Evolutionary conservation across 1,284 basidiomycete genomes (phyloP).

Genomic region (Ceratobasidium sp.): DNA sequence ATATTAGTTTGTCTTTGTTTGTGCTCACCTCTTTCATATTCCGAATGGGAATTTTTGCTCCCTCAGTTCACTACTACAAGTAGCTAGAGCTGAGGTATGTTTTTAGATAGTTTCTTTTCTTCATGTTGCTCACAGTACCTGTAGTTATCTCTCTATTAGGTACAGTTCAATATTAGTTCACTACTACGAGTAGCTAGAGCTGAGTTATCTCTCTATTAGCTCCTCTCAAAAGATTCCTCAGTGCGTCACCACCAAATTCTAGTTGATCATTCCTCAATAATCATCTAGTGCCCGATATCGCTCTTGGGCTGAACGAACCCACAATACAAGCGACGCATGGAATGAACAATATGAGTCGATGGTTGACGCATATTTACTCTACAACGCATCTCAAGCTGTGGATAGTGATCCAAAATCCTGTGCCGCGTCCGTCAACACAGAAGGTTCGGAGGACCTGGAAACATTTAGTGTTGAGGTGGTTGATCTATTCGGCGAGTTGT

Average conservation of each 20-base stretch:
- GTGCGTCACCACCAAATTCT: not conserved
- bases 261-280: not conserved
- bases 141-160: no score
- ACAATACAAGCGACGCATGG: not conserved
- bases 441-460: not conserved
- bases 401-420: not conserved
- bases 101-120: not conserved
- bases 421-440: not conserved
- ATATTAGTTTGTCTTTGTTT: no score
- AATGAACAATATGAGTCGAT: not conserved
- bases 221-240: not conserved
- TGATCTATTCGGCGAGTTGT: not conserved
- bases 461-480: slow-evolving; percentile 2
- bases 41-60: no score
- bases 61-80: no score
- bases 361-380: not conserved
- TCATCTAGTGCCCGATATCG: not conserved
- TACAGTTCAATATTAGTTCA: no score
- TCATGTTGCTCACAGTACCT: no score
- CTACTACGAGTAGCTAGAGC: no score
- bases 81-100: no score
- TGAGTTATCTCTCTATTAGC: no score
- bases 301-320: slow-evolving; percentile 1
- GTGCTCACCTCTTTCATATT: no score
- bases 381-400: not conserved